phyloP scores from a whole-genome alignment of 2,329 filamentous ascomycete species.

The Arthroderma uncinatum region DNA sequence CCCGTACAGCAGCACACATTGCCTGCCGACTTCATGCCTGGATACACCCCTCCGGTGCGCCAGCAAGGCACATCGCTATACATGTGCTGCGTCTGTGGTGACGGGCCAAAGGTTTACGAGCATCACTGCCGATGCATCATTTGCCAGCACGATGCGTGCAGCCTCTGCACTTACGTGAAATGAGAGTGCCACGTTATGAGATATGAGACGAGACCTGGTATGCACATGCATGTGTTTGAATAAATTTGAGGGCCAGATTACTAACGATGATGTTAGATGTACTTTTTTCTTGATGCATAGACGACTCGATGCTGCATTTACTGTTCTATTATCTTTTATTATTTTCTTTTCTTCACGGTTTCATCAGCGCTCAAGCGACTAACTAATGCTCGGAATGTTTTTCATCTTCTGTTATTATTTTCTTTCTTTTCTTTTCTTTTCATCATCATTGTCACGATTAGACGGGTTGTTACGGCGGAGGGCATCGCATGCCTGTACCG shows the following conservation, averaged over 20 bases:
- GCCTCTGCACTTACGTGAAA: slow-evolving; percentile 23
- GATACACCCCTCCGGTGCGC: not conserved
- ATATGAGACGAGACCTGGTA: not conserved
- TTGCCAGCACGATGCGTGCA: slow-evolving; percentile 26
- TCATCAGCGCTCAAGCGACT: not conserved
- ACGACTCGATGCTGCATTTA: slow-evolving; percentile 4
- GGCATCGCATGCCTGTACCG: not conserved
- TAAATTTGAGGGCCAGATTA: not conserved
- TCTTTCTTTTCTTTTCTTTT: not conserved
- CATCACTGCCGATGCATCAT: slow-evolving; percentile 24
- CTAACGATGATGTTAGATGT: not conserved
- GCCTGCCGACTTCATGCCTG: not conserved
- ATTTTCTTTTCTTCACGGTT: not conserved
- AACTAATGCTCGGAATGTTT: too few species aligned
- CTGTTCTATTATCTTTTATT: not conserved
- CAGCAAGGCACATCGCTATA: slow-evolving; percentile 22
- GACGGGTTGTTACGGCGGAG: not conserved
- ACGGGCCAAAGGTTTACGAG: slow-evolving; percentile 31
- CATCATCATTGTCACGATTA: not conserved
- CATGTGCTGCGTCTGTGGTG: slow-evolving; percentile 30
- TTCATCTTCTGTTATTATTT: too few species aligned
- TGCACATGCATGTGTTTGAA: not conserved
- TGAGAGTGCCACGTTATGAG: slow-evolving; percentile 2
- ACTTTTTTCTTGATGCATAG: slow-evolving; percentile 1
- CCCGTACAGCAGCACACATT: not conserved